A percentile compares a stretch with the other conserved stretches of the same genome.
Evolutionary conservation across 192 early-diverging fungal genomes (phyloP).

Genomic region (Backusella mclennaniae): DNA sequence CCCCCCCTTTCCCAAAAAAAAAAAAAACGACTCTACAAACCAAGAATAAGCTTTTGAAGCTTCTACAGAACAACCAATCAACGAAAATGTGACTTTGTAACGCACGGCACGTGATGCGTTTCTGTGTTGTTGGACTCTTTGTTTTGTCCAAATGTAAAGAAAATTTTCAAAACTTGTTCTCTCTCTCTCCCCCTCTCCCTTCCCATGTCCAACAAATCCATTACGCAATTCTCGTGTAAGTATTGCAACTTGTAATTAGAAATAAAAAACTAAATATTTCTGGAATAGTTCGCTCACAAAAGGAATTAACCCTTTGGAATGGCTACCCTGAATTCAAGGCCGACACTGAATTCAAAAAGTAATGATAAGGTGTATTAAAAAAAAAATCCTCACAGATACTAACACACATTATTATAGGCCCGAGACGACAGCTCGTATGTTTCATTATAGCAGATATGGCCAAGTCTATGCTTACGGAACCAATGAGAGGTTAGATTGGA

Average conservation of each 20-base stretch:
- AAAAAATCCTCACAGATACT: not conserved
- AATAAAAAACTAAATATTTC: not conserved
- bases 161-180: not conserved
- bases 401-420: constrained; percentile 26
- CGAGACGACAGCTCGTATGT: constrained; percentile 46
- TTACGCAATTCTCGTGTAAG: constrained; percentile 59
- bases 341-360: constrained; percentile 53
- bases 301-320: constrained; percentile 51
- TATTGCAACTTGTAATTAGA: not conserved
- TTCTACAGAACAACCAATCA: not conserved
- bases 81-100: no score
- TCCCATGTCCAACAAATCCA: constrained; percentile 21
- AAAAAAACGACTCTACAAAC: no score
- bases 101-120: not conserved
- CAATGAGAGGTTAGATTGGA: constrained; percentile 49
- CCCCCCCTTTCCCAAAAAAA: not conserved
- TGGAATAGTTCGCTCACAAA: constrained; percentile 48
- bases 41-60: no score
- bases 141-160: not conserved
- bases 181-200: not conserved
- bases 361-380: not conserved
- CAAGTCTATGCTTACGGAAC: constrained; percentile 65
- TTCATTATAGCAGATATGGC: constrained; percentile 77
- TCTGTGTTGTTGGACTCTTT: not conserved
- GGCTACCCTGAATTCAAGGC: constrained; percentile 53